phyloP scores from a whole-genome alignment of 768 basidiomycete species.

The Termitomyces sp. region DNA sequence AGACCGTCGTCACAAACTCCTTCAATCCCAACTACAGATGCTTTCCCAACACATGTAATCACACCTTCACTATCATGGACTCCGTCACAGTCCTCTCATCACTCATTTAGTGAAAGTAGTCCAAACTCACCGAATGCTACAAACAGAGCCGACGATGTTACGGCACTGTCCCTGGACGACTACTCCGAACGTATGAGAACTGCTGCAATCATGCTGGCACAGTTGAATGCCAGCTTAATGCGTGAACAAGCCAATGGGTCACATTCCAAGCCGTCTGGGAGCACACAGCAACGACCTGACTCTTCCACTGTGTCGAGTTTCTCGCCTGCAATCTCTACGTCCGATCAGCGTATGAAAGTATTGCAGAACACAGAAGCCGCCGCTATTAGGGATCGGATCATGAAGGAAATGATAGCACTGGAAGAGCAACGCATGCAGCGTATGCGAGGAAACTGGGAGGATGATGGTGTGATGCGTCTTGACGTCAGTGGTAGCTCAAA shows the following conservation, averaged over 20 bases:
- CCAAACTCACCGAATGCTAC: slow-evolving; percentile 9
- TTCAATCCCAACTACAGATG: slow-evolving; percentile 24
- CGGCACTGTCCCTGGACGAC: slow-evolving; percentile 79
- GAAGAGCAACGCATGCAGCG: slow-evolving; percentile 96
- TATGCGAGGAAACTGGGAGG: slow-evolving; percentile 71
- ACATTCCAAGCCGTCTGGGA: slow-evolving; percentile 4
- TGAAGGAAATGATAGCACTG: slow-evolving; percentile 96
- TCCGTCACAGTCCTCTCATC: slow-evolving; percentile 4
- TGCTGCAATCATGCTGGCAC: slow-evolving; percentile 97
- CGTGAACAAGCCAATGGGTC: slow-evolving; percentile 41
- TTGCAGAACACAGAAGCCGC: slow-evolving; percentile 73
- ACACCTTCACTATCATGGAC: slow-evolving; percentile 6
- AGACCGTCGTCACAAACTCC: slow-evolving; percentile 46
- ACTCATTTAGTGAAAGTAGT: slow-evolving; percentile 6
- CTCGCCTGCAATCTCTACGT: slow-evolving; percentile 16
- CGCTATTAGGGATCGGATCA: slow-evolving; percentile 90
- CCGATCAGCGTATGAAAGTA: slow-evolving; percentile 59
- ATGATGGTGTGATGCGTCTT: slow-evolving; percentile 61
- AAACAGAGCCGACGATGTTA: slow-evolving; percentile 15
- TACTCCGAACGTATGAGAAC: slow-evolving; percentile 99
- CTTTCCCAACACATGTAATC: slow-evolving; percentile 11
- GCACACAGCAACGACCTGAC: slow-evolving; percentile 4
- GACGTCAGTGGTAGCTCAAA: slow-evolving; percentile 50
- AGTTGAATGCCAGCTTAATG: slow-evolving; percentile 79
- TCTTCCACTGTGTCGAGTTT: slow-evolving; percentile 42